Conservation (phyloP, 2,329 filamentous ascomycete genomes). For the Rutstroemia sp. region DNA sequence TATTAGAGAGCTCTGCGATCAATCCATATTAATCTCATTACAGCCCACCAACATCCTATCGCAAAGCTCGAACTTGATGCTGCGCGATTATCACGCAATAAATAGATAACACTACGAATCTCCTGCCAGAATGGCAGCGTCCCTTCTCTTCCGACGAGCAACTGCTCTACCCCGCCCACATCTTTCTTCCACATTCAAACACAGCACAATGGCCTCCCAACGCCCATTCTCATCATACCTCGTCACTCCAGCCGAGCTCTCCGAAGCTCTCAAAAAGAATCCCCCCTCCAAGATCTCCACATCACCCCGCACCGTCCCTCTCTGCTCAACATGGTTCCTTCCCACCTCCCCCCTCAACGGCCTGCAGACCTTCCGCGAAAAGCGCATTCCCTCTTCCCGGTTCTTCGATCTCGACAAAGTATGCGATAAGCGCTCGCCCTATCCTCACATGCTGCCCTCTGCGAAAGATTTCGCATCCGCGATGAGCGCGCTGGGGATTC, state of each 20-base stretch:
- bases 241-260: constrained; percentile 75
- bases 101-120: constrained; percentile 5
- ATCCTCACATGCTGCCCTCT: constrained; percentile 92
- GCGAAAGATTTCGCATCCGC: constrained; percentile 74
- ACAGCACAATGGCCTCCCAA: background rate
- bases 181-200: background rate
- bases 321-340: constrained; percentile 94
- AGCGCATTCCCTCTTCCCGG: constrained; percentile 79
- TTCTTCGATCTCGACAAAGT: constrained; percentile 96
- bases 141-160: constrained; percentile 17
- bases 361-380: constrained; percentile 69
- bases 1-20: background rate
- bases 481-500: constrained; percentile 84
- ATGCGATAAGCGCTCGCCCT: constrained; percentile 79
- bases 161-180: constrained; percentile 12
- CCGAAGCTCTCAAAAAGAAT: constrained; percentile 75
- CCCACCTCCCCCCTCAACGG: constrained; percentile 85
- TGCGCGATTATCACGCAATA: constrained; percentile 1
- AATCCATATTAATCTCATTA: background rate
- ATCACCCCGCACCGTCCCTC: constrained; percentile 74
- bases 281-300: constrained; percentile 72
- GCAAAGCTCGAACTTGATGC: background rate
- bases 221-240: constrained; percentile 51
- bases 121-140: constrained; percentile 25
- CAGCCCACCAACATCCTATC: background rate